These are phyloP conservation scores for Chrysanthemum seticuspe DNA, from an alignment of 129 eudicot genomes.

Conservation along the genomic window DNA sequence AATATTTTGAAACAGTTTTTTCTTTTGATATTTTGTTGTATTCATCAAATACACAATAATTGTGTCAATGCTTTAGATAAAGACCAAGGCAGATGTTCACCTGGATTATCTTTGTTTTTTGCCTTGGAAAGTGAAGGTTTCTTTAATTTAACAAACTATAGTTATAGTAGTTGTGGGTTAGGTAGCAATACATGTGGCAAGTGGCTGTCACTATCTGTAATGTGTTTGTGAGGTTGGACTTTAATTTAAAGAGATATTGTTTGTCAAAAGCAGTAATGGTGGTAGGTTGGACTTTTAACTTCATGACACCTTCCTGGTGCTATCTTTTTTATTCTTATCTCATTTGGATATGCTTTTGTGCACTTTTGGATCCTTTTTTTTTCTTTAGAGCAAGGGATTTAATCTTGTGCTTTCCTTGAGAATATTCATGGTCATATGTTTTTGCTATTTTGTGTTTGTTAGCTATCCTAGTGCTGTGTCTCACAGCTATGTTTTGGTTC, in stretches of 20 bases:
- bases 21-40: slow-evolving; percentile 19
- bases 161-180: not conserved
- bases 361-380: too few species aligned
- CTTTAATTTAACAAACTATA: not conserved
- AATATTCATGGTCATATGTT: too few species aligned
- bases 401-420: too few species aligned
- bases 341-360: too few species aligned
- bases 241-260: not conserved
- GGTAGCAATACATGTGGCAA: slow-evolving; percentile 2
- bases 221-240: not conserved
- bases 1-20: slow-evolving; percentile 17
- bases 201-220: slow-evolving; percentile 21
- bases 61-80: slow-evolving; percentile 17
- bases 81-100: slow-evolving; percentile 14
- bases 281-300: too few species aligned
- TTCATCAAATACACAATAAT: slow-evolving; percentile 37
- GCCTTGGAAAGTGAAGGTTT: not conserved
- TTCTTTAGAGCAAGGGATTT: too few species aligned
- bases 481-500: too few species aligned
- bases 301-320: too few species aligned
- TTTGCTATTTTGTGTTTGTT: too few species aligned
- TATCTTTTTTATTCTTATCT: too few species aligned
- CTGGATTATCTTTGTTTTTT: not conserved
- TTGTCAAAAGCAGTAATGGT: too few species aligned
- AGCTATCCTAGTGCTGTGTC: too few species aligned